A percentile compares a stretch with the other conserved stretches of the same genome.
Conservation (phyloP, 2,329 filamentous ascomycete species). For the Colletotrichum liaoningense region DNA sequence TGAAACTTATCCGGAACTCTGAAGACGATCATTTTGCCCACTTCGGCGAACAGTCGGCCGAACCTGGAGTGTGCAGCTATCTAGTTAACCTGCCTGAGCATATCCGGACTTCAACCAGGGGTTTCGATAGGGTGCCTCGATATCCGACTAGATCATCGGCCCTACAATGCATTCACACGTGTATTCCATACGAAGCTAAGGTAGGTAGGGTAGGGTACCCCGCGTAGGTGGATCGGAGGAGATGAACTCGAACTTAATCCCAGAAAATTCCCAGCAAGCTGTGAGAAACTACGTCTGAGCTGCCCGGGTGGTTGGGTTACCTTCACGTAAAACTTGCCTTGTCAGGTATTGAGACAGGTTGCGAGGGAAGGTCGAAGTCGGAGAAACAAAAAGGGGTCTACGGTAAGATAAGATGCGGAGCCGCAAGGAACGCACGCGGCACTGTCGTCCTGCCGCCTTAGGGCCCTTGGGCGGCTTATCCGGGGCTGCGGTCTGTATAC, state of each 20-base stretch:
- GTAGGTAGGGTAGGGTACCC: constrained; percentile 2
- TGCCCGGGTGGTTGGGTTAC: not conserved
- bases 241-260: not conserved
- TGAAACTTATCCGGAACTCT: not conserved
- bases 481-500: too few species aligned
- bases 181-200: not conserved
- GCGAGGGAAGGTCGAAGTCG: not conserved
- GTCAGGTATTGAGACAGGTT: not conserved
- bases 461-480: not conserved
- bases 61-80: not conserved
- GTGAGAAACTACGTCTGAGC: not conserved
- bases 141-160: not conserved
- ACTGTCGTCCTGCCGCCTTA: not conserved
- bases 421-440: not conserved
- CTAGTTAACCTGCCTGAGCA: not conserved
- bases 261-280: not conserved
- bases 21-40: not conserved
- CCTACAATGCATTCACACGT: not conserved
- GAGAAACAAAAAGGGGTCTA: not conserved
- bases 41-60: not conserved
- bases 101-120: not conserved
- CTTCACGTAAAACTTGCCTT: too few species aligned
- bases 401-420: too few species aligned
- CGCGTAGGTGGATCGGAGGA: not conserved
- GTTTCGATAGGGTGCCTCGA: not conserved